Base-by-base conservation (phyloP, 306 rosid species). In the Senna siamea region DNA sequence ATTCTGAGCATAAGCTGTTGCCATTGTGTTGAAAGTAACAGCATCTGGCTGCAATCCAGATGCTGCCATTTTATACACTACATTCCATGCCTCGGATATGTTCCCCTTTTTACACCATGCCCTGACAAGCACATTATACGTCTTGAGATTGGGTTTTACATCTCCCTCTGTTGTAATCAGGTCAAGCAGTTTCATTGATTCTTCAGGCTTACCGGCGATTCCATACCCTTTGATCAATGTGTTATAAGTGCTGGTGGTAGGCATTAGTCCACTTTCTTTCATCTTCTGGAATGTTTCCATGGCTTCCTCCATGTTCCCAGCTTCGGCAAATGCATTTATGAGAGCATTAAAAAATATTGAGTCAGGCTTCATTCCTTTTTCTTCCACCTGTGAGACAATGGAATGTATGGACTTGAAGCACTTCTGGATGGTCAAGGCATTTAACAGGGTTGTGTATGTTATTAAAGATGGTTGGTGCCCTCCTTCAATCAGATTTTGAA, bases 191-290 rank as follows among this genome's bases (percentile, higher is more conserved):
- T 82, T 75, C 82, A 76, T 32, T 59, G 92, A 83, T 73, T 84
- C 89, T 52, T 79, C 88, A 74, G 96, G 90, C 80, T 51, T 82
- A 78, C 96, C 82, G 2, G 80, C 86, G 67, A 87, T 84, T 66
- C 96, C 96, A 68, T 83, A 87, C 66, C 96, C 92, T 85, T 89
- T 87, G 52, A 89, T 89, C 61, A 89, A 78, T 5, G 90, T 76
- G 75, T 89, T 85, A 18, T 85, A 87, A 68, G 90, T 89, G 77
- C 86, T 64, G 54, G 83, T 80, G 22, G 80, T 71, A 12, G 86
- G 92, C 56, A 62, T 71, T 44, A 87, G 43, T 73, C 90, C 92
- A 85, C 85, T 84, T 47, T 77, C 81, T 85, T 82, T 85, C 92
- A 89, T 89, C 73, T 89, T 83, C 76, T 67, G 60, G 26, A 89